Conservation (phyloP, 2,329 filamentous ascomycete species). For the Aspergillus sp. region DNA sequence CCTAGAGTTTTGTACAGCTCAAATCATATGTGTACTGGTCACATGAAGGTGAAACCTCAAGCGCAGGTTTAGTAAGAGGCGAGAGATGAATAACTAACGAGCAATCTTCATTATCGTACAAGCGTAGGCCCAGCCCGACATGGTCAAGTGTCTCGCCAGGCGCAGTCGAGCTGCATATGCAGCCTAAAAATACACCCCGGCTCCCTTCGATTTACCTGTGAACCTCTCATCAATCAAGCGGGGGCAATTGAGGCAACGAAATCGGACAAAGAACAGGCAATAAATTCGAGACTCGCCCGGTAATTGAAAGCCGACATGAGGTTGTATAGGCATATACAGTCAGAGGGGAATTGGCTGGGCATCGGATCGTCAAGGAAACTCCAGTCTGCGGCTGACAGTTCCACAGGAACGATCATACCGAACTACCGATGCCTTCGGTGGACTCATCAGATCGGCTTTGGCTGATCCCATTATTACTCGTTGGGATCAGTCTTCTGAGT, state of each 20-base stretch:
- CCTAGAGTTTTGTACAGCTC: slow-evolving; percentile 5
- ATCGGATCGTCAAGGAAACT: neutral
- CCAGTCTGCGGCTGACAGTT: neutral
- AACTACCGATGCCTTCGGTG: neutral
- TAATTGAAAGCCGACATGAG: neutral
- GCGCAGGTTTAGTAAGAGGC: neutral
- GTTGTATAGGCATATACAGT: neutral
- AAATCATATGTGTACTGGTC: slow-evolving; percentile 4
- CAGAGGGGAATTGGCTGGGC: neutral
- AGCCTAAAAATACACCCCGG: slow-evolving; percentile 5
- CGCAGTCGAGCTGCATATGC: neutral
- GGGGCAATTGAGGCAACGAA: neutral
- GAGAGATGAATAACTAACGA: neutral
- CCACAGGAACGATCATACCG: neutral
- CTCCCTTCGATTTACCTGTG: neutral
- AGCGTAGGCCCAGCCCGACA: neutral
- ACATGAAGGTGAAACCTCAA: slow-evolving; percentile 11
- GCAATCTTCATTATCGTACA: neutral
- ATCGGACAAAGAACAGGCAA: neutral
- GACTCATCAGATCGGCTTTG: neutral
- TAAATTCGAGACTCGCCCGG: neutral
- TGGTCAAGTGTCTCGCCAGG: slow-evolving; percentile 6
- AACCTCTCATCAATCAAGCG: neutral
- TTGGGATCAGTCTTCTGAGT: neutral
- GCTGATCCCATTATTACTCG: neutral